Base-by-base conservation (phyloP, 1,284 basidiomycete species). In the Meripilus lineatus region DNA sequence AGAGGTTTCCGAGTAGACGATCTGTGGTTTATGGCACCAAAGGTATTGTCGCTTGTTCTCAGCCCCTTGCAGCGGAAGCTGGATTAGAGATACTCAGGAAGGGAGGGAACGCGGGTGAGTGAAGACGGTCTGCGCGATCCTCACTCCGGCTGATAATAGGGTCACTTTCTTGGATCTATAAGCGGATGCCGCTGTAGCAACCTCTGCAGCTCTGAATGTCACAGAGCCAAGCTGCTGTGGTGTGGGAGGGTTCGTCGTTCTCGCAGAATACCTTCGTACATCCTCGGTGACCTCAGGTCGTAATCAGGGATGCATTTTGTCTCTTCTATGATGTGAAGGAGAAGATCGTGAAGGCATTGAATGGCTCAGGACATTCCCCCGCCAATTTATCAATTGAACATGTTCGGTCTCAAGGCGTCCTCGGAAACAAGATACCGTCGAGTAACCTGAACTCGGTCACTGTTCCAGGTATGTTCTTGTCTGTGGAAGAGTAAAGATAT, bases 391-490 rank as follows among this genome's bases (percentile, higher is more conserved):
- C 75, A 2, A 71, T 97, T 26, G 86, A 92, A 26, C 75, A 92
- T 61, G 67, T 82, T 21, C 79, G 82, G 17, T 65, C 70, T 37
- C 79, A 79, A 32, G 93, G 94, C 22, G 64, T 94, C 42, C 75
- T 67, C 0, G 84, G 85, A 1, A 57, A 64, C 33, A 71, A 70
- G 33, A 90, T 93, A 46, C 89, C 89, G 1, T 61, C 74, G 7
- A 81, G 74, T 3, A 83, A 93, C 58, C 66, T 95, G 32, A 94
- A 95, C 61, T 75, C 84, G 11, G 93, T 93, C 5, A 98, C 95
- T 0, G 93, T 97, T 3, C 95, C 95, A 49, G 84, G 84, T 81
- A 34, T 41, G 63, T 47, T n/a, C 32, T 2, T 24, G 39, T 25
- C 45, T 24, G 14, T 13, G 14, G 20, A 11, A 7, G 3, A 11